Conservation (phyloP, 2,329 filamentous ascomycete genomes). For the Paracamarosporium sp. region DNA sequence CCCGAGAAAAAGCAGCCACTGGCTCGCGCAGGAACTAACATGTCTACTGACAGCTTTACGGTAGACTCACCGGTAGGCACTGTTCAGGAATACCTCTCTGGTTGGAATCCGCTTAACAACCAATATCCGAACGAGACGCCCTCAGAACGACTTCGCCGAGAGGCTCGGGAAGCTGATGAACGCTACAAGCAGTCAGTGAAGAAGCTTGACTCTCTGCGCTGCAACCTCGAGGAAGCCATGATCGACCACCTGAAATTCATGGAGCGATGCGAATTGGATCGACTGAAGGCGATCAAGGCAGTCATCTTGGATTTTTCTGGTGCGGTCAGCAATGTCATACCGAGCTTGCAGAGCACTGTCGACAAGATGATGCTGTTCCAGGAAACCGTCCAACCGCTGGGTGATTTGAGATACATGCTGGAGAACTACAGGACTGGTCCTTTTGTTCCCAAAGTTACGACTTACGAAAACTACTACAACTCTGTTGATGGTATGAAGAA, state of each 20-base stretch:
- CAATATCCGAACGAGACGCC: conserved; percentile 93
- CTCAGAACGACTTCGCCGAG: conserved; percentile 81
- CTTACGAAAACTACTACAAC: conserved; percentile 99
- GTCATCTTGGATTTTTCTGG: conserved; percentile 98
- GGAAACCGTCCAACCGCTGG: conserved; percentile 93
- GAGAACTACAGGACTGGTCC: conserved; percentile 97
- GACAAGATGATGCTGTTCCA: conserved; percentile 99
- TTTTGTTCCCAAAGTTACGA: conserved; percentile 87
- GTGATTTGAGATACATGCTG: conserved; percentile 89
- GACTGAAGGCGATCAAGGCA: conserved; percentile 96
- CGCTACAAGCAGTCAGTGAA: conserved; percentile 87
- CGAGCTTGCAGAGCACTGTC: conserved; percentile 90
- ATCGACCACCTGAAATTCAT: conserved; percentile 92
- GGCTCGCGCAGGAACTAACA: conserved; percentile 75
- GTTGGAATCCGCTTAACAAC: conserved; percentile 93
- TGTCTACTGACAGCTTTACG: conserved; percentile 58
- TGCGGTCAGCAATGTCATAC: conserved; percentile 96
- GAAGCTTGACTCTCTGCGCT: conserved; percentile 88
- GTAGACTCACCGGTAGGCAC: conserved; percentile 83
- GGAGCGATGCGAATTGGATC: conserved; percentile 94
- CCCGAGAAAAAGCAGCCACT: conserved; percentile 84
- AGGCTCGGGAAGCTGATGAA: conserved; percentile 89
- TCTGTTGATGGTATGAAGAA: conserved; percentile 74
- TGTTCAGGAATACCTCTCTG: conserved; percentile 86
- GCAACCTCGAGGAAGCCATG: conserved; percentile 94